These are phyloP conservation scores for Myriosclerotinia scirpicola DNA, from an alignment of 2,329 filamentous ascomycete genomes.

Conservation along the genomic window DNA sequence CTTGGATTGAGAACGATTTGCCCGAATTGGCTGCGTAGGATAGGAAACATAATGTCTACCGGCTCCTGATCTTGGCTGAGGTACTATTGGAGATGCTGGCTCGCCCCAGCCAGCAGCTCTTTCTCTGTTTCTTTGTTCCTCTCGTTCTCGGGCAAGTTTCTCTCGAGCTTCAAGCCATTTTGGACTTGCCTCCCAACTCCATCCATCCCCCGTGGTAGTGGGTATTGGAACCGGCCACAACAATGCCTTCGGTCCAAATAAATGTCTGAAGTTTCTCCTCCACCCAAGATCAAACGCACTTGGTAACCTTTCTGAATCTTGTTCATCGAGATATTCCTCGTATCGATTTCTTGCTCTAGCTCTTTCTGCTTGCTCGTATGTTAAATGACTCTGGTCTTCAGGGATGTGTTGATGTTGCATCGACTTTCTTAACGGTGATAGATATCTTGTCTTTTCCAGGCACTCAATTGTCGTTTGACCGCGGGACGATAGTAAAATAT, in stretches of 20 bases:
- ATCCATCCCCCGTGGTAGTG: constrained; percentile 89
- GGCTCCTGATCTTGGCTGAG: constrained; percentile 31
- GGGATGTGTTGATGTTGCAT: constrained; percentile 62
- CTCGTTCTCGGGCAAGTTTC: constrained; percentile 56
- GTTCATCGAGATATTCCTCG: constrained; percentile 81
- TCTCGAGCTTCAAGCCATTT: constrained; percentile 75
- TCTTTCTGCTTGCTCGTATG: constrained; percentile 57
- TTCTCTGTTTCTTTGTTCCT: constrained; percentile 63
- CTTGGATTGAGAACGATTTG: constrained; percentile 36
- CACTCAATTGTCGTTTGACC: constrained; percentile 96
- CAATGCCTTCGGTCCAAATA: constrained; percentile 72
- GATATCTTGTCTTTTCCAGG: constrained; percentile 91
- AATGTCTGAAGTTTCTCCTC: constrained; percentile 73
- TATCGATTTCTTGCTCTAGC: constrained; percentile 67
- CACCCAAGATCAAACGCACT: constrained; percentile 92
- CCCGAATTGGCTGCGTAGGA: constrained; percentile 23
- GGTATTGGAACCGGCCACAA: constrained; percentile 80
- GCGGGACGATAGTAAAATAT: constrained; percentile 74
- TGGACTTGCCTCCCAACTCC: constrained; percentile 85
- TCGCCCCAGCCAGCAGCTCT: constrained; percentile 66
- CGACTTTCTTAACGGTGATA: constrained; percentile 72
- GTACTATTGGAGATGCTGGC: constrained; percentile 27
- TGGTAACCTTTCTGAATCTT: constrained; percentile 82
- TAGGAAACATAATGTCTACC: constrained; percentile 38
- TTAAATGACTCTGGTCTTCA: constrained; percentile 43